Evolutionary conservation across 2,329 filamentous ascomycete genomes (phyloP), one percentile per base, ranked within the genome.

Genomic region (Colletotrichum godetiae): DNA sequence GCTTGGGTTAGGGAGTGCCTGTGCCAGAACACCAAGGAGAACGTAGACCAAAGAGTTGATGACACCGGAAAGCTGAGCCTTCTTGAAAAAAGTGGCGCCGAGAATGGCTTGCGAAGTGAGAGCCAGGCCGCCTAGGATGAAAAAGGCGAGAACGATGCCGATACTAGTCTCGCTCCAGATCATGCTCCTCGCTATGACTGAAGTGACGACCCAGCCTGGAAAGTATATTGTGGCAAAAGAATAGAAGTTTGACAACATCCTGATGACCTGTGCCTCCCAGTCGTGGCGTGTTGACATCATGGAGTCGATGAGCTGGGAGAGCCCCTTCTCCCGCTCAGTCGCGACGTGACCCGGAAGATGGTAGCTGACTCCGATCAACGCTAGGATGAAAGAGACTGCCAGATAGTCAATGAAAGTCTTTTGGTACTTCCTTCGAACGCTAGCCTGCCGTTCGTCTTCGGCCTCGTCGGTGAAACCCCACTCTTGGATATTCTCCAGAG

Each of bases 51-150:
- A 91, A 6, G 92, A 92, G 56, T 94, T 89, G 0, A 91, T 90
- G 75, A 97, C 95, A 27, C 96, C 95, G 68, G 94, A 96, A 4
- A 98, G 89, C 81, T 98, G 95, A 0, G 95, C 92, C 79, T 92
- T 95, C 76, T 90, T 93, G 86, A 98, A 98, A 78, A 98, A 93
- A 11, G 93, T 90, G 0, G 93, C 94, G 37, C 93, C 93, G 52
- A 97, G 88, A 65, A 98, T 90, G 1, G 95, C 94, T 80, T 95
- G 93, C 52, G 94, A 97, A 0, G 93, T 90, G 46, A 97, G 85
- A 2, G 95, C 90, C 2, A 97, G 84, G 5, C 95, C 95, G 13
- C 88, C 85, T 1, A 97, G 84, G 57, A 98, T 84, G 78, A 95
- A 93, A 81, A 93, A 94, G 62, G 96, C 81, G 55, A 95, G 86